Evolutionary conservation across 495 filamentous ascomycete genomes (phyloP), one percentile per base, ranked within the genome.

Genomic region (Talaromyces proteolyticus): DNA sequence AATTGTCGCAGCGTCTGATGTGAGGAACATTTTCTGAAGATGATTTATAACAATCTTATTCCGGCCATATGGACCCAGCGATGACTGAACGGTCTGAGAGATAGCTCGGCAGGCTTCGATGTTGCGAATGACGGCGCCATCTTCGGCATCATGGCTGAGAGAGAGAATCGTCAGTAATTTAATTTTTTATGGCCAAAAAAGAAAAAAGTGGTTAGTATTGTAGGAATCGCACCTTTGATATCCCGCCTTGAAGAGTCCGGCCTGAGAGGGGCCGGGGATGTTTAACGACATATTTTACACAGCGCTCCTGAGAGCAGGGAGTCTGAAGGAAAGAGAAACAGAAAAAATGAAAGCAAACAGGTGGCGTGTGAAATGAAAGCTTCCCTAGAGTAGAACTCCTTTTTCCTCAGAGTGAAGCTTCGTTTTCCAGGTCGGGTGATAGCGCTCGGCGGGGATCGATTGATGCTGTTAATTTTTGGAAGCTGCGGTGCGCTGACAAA

Each of bases 11-110:
- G 94, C 94, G 65, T 99, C 94, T 41, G 90, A 96, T 51, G 94
- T 99, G 51, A 99, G 79, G 54, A 96, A 92, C 93, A 97, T 96
- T 78, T 99, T 99, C 72, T 96, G 91, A 51, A 99, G 78, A 74
- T 99, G 94, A 73, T 97, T 99, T 78, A 99, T 96, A 74, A 99
- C 89, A 68, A 99, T 96, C 77, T 99, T 99, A 77, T 97, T 99
- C 68, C 94, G 88, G 62, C 94, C 94, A 66, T 93, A 96, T 46
- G 94, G 94, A 44, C 94, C 93, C 34, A 99, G 79, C 42, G 92
- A 97, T 44, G 94, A 96, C 74, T 94, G 89, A 24, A 99, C 94
- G 42, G 94, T 99, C 54, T 84, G 83, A 12, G 94, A 83, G 68
- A 99, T 97, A 40, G 94, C 89, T 59, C 89, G 84, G 76, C 92